Evolutionary conservation across 805 yeast species (phyloP).

Genomic region (Clavispora santaluciae): DNA sequence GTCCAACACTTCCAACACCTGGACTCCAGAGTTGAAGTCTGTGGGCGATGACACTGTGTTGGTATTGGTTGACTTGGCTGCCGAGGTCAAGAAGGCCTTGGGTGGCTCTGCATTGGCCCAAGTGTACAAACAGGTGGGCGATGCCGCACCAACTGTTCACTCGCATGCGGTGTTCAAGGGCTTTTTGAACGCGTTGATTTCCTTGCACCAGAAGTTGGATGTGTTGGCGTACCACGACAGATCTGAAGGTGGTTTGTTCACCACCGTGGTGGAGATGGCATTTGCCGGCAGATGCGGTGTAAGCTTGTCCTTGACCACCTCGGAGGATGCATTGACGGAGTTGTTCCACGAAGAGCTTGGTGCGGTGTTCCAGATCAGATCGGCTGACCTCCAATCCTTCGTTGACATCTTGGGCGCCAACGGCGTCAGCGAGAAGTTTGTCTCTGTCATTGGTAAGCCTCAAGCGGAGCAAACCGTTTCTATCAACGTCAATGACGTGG

Average conservation of each 20-base stretch:
- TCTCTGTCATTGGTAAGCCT: slow-evolving; percentile 70
- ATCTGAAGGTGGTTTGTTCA: slow-evolving; percentile 92
- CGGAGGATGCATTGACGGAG: slow-evolving; percentile 44
- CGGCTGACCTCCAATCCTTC: slow-evolving; percentile 51
- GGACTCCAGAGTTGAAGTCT: slow-evolving; percentile 83
- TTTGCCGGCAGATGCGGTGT: slow-evolving; percentile 92
- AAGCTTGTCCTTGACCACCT: slow-evolving; percentile 43
- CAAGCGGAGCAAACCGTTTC: slow-evolving; percentile 46
- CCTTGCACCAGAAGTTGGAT: slow-evolving; percentile 60
- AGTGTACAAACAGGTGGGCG: slow-evolving; percentile 84
- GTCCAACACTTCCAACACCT: slow-evolving; percentile 74
- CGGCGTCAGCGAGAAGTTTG: slow-evolving; percentile 50
- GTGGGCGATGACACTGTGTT: slow-evolving; percentile 51
- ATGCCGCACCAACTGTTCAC: slow-evolving; percentile 78
- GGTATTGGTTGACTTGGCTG: slow-evolving; percentile 76
- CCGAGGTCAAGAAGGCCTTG: slow-evolving; percentile 48
- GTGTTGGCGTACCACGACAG: slow-evolving; percentile 92
- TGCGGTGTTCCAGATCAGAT: slow-evolving; percentile 83
- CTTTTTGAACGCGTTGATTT: slow-evolving; percentile 63
- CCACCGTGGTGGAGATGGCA: slow-evolving; percentile 89
- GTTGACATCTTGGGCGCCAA: slow-evolving; percentile 47
- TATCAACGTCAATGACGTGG: slow-evolving; percentile 43
- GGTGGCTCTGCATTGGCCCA: slow-evolving; percentile 97
- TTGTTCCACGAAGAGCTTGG: slow-evolving; percentile 94
- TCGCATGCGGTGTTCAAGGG: slow-evolving; percentile 57